Conservation (phyloP, 441 rosid species). For the Jatropha multifida region DNA sequence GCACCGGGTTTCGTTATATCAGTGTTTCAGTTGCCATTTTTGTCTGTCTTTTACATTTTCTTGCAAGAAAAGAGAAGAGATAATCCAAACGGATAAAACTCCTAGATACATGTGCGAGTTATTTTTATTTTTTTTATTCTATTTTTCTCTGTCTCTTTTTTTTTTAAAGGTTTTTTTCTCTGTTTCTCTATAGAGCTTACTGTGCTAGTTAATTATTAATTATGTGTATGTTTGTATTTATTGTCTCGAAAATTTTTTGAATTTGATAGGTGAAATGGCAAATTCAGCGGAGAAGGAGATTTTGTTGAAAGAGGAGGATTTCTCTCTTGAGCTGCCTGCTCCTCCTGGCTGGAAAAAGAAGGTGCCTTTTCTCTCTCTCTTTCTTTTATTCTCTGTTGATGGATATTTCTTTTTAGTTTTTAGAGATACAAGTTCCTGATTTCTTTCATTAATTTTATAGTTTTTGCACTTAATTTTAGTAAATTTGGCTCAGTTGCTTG, state of each 20-base stretch:
- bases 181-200: no score
- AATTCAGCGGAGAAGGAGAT: conserved; percentile 35
- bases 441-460: neutral
- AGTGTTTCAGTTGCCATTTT: no score
- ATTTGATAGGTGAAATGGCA: conserved; percentile 37
- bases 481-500: conserved; percentile 6
- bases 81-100: neutral
- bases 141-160: no score
- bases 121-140: no score
- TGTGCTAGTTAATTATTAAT: no score
- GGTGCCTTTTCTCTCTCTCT: conserved; percentile 29
- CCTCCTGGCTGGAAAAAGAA: conserved; percentile 71
- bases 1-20: neutral
- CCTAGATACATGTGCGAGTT: neutral
- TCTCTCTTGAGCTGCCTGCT: conserved; percentile 55
- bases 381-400: neutral
- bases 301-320: conserved; percentile 32
- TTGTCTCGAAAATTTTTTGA: neutral
- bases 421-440: neutral
- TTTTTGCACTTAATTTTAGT: neutral
- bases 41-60: no score
- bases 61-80: neutral
- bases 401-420: neutral
- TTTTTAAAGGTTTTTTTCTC: no score
- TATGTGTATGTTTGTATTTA: no score